phyloP scores from a whole-genome alignment of 768 basidiomycete species.

The Boletellus emodensis region DNA sequence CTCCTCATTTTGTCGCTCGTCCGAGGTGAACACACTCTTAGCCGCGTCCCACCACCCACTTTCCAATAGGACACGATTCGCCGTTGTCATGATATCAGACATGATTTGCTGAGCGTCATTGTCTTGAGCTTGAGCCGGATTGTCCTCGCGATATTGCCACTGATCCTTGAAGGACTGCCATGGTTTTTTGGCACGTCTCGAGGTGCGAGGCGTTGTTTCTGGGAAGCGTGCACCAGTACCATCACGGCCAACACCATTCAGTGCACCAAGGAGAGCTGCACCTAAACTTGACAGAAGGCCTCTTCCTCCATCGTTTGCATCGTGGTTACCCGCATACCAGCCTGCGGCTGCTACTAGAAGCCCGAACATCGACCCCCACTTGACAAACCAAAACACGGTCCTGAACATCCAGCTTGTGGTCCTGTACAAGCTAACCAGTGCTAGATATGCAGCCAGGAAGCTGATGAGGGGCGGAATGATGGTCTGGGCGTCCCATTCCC shows the following conservation, averaged over 20 bases:
- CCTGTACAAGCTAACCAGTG: slow-evolving; percentile 72
- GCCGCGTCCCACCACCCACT: slow-evolving; percentile 39
- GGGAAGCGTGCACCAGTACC: slow-evolving; percentile 25
- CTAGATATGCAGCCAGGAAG: slow-evolving; percentile 68
- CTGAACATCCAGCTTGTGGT: slow-evolving; percentile 74
- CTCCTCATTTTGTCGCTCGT: slow-evolving; percentile 5
- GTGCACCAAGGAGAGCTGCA: slow-evolving; percentile 38
- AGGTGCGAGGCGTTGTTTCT: slow-evolving; percentile 12
- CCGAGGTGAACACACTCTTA: slow-evolving; percentile 25
- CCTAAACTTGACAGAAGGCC: slow-evolving; percentile 40
- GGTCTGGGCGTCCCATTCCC: slow-evolving; percentile 63
- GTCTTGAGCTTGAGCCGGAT: slow-evolving; percentile 21
- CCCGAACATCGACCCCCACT: slow-evolving; percentile 68
- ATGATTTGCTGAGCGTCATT: slow-evolving; percentile 44
- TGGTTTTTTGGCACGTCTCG: slow-evolving; percentile 43
- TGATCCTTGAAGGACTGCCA: slow-evolving; percentile 67
- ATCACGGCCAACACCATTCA: slow-evolving; percentile 38
- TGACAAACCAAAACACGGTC: slow-evolving; percentile 62
- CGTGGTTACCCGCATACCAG: slow-evolving; percentile 47
- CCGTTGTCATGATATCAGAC: slow-evolving; percentile 37
- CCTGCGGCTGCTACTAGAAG: slow-evolving; percentile 50
- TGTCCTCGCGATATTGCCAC: slow-evolving; percentile 47
- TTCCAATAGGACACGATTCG: slow-evolving; percentile 30
- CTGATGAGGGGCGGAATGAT: slow-evolving; percentile 72
- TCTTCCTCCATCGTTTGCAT: slow-evolving; percentile 29